Conservation (phyloP, 2,329 filamentous ascomycete genomes). For the Botrytis porri region DNA sequence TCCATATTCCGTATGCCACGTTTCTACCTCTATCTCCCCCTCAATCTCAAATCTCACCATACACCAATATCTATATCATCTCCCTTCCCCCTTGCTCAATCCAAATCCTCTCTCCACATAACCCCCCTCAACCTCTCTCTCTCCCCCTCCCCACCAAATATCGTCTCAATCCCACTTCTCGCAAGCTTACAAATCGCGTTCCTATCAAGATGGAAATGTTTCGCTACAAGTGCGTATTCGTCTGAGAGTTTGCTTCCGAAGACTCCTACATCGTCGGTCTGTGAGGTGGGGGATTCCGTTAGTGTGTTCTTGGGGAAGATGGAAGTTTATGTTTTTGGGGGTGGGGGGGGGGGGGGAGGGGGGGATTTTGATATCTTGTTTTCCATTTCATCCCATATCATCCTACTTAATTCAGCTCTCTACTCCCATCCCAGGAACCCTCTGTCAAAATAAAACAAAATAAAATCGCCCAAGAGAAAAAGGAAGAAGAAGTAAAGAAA, state of each 20-base stretch:
- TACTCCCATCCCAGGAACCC: not conserved
- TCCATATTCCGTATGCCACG: not conserved
- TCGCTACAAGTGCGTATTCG: constrained; percentile 70
- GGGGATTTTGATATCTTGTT: not conserved
- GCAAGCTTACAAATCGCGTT: constrained; percentile 53
- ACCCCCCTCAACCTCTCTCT: constrained; percentile 52
- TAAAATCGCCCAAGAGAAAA: not conserved
- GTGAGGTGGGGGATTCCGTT: not conserved
- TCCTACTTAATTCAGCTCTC: not conserved
- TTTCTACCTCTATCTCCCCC: not conserved
- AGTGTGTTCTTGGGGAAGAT: not conserved
- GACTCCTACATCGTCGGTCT: constrained; percentile 83
- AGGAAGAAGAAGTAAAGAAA: not conserved
- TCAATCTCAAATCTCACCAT: not conserved
- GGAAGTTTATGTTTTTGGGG: not conserved
- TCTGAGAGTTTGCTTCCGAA: constrained; percentile 75
- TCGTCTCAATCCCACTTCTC: constrained; percentile 59
- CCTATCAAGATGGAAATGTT: constrained; percentile 61
- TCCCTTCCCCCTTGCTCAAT: not conserved
- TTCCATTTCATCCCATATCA: not conserved
- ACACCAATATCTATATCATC: not conserved
- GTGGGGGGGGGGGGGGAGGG: too few relatives aligned
- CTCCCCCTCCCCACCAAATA: constrained; percentile 64
- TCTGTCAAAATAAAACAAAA: not conserved
- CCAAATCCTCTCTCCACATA: constrained; percentile 44